These are phyloP conservation scores for Polysphondylium violaceum DNA, from an alignment of 78 protist genomes.

Conservation along the genomic window DNA sequence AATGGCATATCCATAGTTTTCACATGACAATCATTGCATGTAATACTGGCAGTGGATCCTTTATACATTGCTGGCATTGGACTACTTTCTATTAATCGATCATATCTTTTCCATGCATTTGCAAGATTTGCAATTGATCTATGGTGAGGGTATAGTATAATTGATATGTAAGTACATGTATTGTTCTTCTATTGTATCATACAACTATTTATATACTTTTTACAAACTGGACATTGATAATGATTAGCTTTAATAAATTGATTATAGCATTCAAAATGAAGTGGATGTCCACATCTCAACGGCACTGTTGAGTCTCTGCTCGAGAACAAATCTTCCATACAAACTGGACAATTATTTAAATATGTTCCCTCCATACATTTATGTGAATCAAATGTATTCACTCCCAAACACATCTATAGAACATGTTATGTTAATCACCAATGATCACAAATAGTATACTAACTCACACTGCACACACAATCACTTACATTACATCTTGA, in stretches of 20 bases:
- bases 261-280: constrained; percentile 67
- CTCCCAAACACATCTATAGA: constrained; percentile 11
- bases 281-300: constrained; percentile 83
- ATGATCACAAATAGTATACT: too few species aligned
- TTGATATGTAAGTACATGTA: neutral
- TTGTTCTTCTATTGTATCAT: neutral
- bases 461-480: neutral
- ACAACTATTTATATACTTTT: constrained; percentile 34
- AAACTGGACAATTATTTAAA: constrained; percentile 82
- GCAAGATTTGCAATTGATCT: constrained; percentile 31
- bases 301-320: constrained; percentile 13
- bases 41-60: constrained; percentile 29
- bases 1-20: neutral
- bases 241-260: neutral
- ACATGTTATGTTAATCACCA: too few species aligned
- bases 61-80: constrained; percentile 84
- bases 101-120: constrained; percentile 39
- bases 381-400: constrained; percentile 27
- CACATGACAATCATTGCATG: constrained; percentile 82
- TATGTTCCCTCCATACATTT: constrained; percentile 67
- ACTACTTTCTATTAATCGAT: constrained; percentile 9
- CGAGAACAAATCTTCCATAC: constrained; percentile 82
- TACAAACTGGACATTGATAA: constrained; percentile 84
- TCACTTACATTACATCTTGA: neutral
- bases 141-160: neutral